Evolutionary conservation across 768 basidiomycete species (phyloP).

Genomic region (Gymnopilus junonius): DNA sequence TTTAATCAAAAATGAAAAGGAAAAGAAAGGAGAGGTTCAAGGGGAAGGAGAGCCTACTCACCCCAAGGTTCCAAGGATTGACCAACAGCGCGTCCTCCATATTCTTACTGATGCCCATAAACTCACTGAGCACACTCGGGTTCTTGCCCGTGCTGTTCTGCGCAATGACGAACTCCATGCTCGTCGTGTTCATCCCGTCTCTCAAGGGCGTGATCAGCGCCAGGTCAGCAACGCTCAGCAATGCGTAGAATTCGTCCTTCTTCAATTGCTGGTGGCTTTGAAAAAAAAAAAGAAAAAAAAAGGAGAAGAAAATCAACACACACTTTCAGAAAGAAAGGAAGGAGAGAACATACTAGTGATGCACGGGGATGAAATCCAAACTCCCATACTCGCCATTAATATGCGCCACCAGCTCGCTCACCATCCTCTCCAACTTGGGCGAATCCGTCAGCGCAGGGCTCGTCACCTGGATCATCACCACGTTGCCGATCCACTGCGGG

Average conservation of each 20-base stretch:
- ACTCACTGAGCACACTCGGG: constrained; percentile 93
- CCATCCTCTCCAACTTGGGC: constrained; percentile 90
- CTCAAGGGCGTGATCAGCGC: constrained; percentile 94
- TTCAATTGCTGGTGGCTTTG: constrained; percentile 98
- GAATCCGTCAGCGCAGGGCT: constrained; percentile 92
- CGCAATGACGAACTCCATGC: constrained; percentile 97
- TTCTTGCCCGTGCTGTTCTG: constrained; percentile 84
- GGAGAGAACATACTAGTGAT: constrained; percentile 82
- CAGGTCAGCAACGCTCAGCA: constrained; percentile 90
- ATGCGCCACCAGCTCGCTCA: constrained; percentile 91
- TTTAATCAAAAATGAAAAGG: not conserved
- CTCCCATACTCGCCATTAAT: constrained; percentile 97
- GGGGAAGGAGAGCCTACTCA: too few species aligned
- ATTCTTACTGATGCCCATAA: constrained; percentile 95
- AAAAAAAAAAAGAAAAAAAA: too few species aligned
- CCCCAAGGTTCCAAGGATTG: constrained; percentile 96
- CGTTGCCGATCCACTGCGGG: constrained; percentile 94
- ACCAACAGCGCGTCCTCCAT: constrained; percentile 90
- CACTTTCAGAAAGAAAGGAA: not conserved
- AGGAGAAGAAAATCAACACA: not conserved
- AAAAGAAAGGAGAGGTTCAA: constrained; percentile 4
- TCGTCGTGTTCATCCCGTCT: constrained; percentile 99
- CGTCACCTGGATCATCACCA: constrained; percentile 90
- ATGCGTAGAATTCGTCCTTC: constrained; percentile 97
- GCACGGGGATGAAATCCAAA: constrained; percentile 94